Base-by-base conservation (phyloP, 768 basidiomycete species). In the Trametopsis cervina region DNA sequence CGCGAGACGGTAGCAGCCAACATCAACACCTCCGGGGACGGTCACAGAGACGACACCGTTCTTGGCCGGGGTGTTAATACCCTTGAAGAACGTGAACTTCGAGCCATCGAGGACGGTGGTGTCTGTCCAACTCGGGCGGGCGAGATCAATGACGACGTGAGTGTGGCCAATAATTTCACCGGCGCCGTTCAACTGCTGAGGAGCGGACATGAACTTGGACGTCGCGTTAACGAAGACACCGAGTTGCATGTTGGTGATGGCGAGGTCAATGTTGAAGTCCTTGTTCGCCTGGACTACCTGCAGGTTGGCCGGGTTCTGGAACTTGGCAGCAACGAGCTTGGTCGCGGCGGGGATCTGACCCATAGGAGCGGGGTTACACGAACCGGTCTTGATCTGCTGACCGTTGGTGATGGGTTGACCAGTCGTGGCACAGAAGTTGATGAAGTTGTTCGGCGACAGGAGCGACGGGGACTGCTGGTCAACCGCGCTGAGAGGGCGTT, bases 371-470 rank as follows among this genome's bases (percentile, higher is more conserved):
- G 77, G 73, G 64, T 84, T 82, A 60, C 81, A 82, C 13, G 78
- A 80, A 12, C 78, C 77, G 4, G 62, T 65, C 52, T 56, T 63
- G 54, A 63, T 47, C 49, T 63, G 62, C 56, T 63, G 41, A 24
- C 76, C 76, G 62, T 76, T 72, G 22, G 77, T 78, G 46, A 74
- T 58, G 11, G 70, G 62, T 40, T 67, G 57, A 49, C 65, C 54
- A 22, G 63, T 49, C 18, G 61, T 62, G 10, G 57, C 50, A 57
- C 77, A 77, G 61, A 73, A 76, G 70, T 81, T 81, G 72, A 77
- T 77, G 65, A 76, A 85, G 73, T 85, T 83, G 70, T 83, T 81
- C 35, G 55, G 60, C 27, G 77, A 77, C 3, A 78, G 80, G 24
- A 72, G 54, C 10, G 76, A 76, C 1, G 72, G 59, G 26, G 72